Base-by-base conservation (phyloP, 2,329 filamentous ascomycete genomes). In the Fusarium armeniacum region DNA sequence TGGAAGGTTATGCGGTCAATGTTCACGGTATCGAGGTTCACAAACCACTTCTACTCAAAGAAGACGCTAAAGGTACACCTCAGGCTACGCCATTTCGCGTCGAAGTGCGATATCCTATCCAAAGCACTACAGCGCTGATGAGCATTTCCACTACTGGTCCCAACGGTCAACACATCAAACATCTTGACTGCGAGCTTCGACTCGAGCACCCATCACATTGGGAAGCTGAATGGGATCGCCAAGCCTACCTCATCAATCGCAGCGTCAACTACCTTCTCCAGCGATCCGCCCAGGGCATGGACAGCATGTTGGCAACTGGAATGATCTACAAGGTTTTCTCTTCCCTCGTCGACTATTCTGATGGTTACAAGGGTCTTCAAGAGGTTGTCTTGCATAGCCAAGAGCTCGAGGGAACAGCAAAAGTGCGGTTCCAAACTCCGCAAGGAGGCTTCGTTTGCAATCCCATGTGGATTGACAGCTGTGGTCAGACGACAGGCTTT, bases 281-380 rank as follows among this genome's bases (percentile, higher is more conserved):
- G 4, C 54, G 70, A 11, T 65, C 71, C 9, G 53, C 69, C 2
- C 36, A 69, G 8, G 73, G 74, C 8, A 50, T 72, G 22, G 69
- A 67, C 1, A 70, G 73, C 2, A 64, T 62, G 10, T 46, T 77
- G 47, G 71, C 73, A 6, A 65, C 62, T 16, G 55, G 60, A 18
- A 70, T 78, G 40, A 40, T 75, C 6, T 96, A 96, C 85, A 94
- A 94, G 81, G 85, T 88, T 1, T 88, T 88, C 71, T 55, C 68
- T 11, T 73, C 78, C 13, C 83, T 89, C 1, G 87, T 89, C 8
- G 85, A 89, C 72, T 90, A 89, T 66, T 80, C 83, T 18, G 77
- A 75, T 11, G 81, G 81, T 38, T 90, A 87, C 75, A 82, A 81
- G 54, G 87, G 86, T 26, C 89, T 89, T 80, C 83, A 88, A 40